Percentiles rank a stretch among this genome's conserved stretches.
Conservation (phyloP, 1,284 basidiomycete species). For the Hypsizygus ulmarius region DNA sequence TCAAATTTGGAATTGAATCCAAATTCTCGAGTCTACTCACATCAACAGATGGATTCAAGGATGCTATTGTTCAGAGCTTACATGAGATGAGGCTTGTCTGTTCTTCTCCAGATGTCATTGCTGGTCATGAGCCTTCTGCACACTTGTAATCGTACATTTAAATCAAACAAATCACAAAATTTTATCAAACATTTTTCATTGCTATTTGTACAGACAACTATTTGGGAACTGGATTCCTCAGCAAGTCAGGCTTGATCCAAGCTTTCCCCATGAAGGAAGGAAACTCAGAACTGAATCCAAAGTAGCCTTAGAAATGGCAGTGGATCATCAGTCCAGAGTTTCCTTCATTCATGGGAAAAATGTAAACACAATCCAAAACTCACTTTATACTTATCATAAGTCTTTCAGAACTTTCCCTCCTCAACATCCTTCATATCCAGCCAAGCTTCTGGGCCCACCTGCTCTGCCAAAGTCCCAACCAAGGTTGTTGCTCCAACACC, state of each 20-base stretch:
- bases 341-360: constrained; percentile 14
- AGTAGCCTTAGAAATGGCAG: neutral
- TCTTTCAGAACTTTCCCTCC: constrained; percentile 32
- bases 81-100: constrained; percentile 60
- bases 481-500: constrained; percentile 46
- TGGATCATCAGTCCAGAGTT: neutral
- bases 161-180: too few species aligned
- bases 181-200: neutral
- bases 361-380: constrained; percentile 12
- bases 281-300: constrained; percentile 3
- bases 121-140: constrained; percentile 21
- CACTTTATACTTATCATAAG: neutral
- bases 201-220: neutral
- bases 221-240: neutral
- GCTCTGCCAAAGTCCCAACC: constrained; percentile 45
- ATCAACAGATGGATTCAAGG: constrained; percentile 72
- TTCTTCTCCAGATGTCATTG: constrained; percentile 19
- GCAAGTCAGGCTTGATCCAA: constrained; percentile 4
- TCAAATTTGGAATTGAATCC: constrained; percentile 96
- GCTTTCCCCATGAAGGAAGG: constrained; percentile 14
- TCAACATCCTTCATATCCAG: constrained; percentile 39
- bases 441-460: constrained; percentile 40
- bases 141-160: constrained; percentile 22
- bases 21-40: constrained; percentile 74
- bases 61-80: constrained; percentile 67